Base-by-base conservation (phyloP, 2,329 filamentous ascomycete species). In the Claviceps maximensis region DNA sequence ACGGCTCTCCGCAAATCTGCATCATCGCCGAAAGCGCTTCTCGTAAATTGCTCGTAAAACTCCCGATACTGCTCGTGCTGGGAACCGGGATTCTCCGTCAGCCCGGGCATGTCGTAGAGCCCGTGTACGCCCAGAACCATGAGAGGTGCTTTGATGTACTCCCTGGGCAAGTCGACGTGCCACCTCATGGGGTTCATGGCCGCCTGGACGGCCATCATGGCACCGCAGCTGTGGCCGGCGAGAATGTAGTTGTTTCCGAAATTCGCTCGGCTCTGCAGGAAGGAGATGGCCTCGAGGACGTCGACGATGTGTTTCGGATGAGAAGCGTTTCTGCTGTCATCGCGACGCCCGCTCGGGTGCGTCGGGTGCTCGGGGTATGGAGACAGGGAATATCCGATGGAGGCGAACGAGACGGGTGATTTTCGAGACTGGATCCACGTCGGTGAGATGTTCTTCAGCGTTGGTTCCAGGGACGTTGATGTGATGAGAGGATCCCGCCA, bases 291-390 rank as follows among this genome's bases (percentile, higher is more conserved):
- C 3, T 61, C 53, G 2, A 70, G 63, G 23, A 82, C 67, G 58
- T 82, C 79, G 25, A 67, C 63, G 49, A 81, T 65, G 58, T 82
- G 79, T 31, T 74, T 69, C 0, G 79, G 79, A 58, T 82, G 77
- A 40, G 57, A 59, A 7, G 73, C 77, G 47, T 69, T 71, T 23
- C 75, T 67, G 17, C 58, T 55, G 25, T 40, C 15, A 13, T 56
- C 54, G 5, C 40, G 36, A 9, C 38, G 54, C 1, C 19, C 4
- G 40, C 52, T 54, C 8, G 55, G 55, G 13, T 44, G 33, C 25
- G 55, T 54, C 19, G 52, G 23, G 27, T 54, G 55, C 19, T 49
- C n/a, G 5, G 55, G 50, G 29, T 56, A 52, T n/a, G 46, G 29
- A 3, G 55, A 56, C 19, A 56, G 47, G 9, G 55, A 53, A 44